Evolutionary conservation across 768 basidiomycete species (phyloP).

Genomic region (Mrakia blollopis): DNA sequence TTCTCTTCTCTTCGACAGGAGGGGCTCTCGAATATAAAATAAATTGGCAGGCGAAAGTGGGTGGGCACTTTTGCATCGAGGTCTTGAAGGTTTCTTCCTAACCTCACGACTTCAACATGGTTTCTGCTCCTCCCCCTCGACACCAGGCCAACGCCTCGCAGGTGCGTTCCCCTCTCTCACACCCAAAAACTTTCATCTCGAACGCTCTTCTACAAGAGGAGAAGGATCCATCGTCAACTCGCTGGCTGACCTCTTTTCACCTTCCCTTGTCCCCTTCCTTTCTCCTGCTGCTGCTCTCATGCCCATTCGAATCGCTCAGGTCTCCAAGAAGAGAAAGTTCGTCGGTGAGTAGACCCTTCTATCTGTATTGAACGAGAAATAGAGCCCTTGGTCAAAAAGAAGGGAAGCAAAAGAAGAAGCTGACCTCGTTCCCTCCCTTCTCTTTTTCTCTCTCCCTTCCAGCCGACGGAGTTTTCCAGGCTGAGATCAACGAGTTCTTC

Average conservation of each 20-base stretch:
- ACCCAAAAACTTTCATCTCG: neutral
- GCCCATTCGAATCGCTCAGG: slow-evolving; percentile 43
- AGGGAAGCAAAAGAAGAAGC: neutral
- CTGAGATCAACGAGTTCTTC: slow-evolving; percentile 99
- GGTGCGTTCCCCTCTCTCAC: neutral
- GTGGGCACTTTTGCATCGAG: too few relatives aligned
- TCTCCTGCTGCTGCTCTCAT: neutral
- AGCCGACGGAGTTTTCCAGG: slow-evolving; percentile 97
- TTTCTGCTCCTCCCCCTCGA: slow-evolving; percentile 14
- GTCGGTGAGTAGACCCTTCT: slow-evolving; percentile 13
- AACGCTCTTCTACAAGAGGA: neutral
- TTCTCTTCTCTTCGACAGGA: too few relatives aligned
- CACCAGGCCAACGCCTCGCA: slow-evolving; percentile 21
- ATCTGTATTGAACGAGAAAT: neutral
- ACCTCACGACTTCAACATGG: slow-evolving; percentile 13
- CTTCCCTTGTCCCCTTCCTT: neutral
- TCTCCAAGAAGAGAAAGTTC: slow-evolving; percentile 92
- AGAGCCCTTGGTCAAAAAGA: neutral
- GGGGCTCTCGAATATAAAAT: too few relatives aligned
- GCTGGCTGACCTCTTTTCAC: neutral
- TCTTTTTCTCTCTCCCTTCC: slow-evolving; percentile 58
- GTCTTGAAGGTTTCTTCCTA: too few relatives aligned
- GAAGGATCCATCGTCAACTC: neutral
- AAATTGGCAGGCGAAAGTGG: too few relatives aligned
- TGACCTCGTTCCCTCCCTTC: neutral